These are phyloP conservation scores for Quercus parvula DNA, from an alignment of 306 rosid genomes.

Conservation along the genomic window DNA sequence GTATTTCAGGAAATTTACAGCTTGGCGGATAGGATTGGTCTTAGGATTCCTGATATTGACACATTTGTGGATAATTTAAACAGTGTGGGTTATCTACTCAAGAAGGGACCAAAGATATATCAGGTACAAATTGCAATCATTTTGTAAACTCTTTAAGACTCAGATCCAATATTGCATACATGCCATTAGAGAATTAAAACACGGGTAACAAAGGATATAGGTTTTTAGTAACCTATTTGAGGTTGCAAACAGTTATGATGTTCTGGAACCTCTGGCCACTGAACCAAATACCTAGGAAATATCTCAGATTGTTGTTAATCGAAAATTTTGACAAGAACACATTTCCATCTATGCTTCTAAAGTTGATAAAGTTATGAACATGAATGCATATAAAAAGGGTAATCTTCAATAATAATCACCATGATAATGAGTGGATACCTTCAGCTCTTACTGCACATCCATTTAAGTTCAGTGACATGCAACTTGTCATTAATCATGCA, in stretches of 20 bases:
- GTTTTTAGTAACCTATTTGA: not conserved
- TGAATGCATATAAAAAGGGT: not conserved
- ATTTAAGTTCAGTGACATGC: not conserved
- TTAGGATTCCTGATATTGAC: constrained; percentile 85
- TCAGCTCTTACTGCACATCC: not conserved
- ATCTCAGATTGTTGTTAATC: not conserved
- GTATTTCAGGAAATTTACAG: constrained; percentile 82
- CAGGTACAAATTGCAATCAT: constrained; percentile 48
- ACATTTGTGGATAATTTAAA: constrained; percentile 77
- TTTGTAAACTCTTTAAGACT: not conserved
- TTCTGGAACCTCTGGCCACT: not conserved
- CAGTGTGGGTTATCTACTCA: constrained; percentile 75
- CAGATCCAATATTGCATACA: not conserved
- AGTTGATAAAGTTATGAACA: not conserved
- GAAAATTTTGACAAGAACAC: not conserved
- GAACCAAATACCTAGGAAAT: not conserved
- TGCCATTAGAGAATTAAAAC: not conserved
- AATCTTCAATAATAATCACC: not conserved
- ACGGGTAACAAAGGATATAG: not conserved
- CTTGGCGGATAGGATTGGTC: constrained; percentile 78
- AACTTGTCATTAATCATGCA: not conserved
- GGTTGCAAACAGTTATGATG: not conserved
- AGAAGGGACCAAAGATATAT: constrained; percentile 85
- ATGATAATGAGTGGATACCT: not conserved
- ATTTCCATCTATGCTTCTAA: not conserved